Conservation (phyloP, 129 eudicot species). For the Silybum marianum region DNA sequence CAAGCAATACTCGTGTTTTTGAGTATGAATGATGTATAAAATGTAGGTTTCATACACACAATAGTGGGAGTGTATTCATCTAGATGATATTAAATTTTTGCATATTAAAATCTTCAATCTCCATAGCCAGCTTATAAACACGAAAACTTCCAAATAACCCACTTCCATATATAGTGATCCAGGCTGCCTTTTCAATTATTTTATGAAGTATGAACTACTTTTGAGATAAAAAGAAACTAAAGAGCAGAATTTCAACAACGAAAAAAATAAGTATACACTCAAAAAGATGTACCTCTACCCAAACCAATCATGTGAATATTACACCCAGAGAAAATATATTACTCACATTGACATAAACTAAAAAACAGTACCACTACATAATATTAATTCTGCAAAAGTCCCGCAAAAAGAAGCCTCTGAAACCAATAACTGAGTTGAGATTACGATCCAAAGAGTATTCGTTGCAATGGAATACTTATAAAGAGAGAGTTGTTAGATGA, state of each 20-base stretch:
- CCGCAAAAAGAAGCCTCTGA: background rate
- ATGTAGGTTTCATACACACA: too few relatives aligned
- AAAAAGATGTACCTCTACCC: background rate
- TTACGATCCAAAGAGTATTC: too few relatives aligned
- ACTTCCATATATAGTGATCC: background rate
- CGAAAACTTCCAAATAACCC: background rate
- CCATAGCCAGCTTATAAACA: background rate
- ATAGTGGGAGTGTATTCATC: too few relatives aligned
- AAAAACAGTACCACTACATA: background rate
- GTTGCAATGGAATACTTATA: too few relatives aligned
- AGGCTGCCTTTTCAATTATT: background rate
- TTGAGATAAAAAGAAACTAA: background rate
- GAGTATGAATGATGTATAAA: too few relatives aligned
- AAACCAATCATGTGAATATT: background rate
- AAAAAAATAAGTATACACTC: too few relatives aligned
- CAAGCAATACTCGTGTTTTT: too few relatives aligned
- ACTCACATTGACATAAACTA: background rate
- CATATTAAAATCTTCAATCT: background rate
- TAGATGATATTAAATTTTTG: too few relatives aligned
- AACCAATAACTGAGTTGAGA: too few relatives aligned
- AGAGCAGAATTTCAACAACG: background rate
- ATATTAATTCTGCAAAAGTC: background rate
- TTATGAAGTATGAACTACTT: background rate
- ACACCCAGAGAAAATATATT: background rate
- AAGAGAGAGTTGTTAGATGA: too few relatives aligned